A percentile compares a stretch with the other conserved stretches of the same genome.
Conservation (phyloP, 177 flowering plant genomes). For the Tripterygium wilfordii region DNA sequence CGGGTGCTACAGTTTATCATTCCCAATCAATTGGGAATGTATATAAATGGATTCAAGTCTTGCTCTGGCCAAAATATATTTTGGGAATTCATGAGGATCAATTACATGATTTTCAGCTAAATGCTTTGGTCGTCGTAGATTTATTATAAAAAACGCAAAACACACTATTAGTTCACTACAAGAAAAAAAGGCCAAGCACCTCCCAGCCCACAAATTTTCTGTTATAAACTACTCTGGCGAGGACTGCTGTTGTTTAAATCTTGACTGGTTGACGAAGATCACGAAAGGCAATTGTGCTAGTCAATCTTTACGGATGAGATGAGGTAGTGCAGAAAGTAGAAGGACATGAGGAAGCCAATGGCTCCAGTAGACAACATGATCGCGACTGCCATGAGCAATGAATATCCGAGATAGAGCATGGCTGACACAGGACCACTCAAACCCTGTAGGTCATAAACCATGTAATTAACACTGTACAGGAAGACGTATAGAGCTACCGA, state of each 20-base stretch:
- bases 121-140: no score
- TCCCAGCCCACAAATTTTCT: no score
- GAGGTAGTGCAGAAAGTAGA: conserved; percentile 74
- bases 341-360: conserved; percentile 64
- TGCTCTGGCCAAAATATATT: no score
- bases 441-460: conserved; percentile 64
- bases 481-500: conserved; percentile 66
- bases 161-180: neutral
- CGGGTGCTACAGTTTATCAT: no score
- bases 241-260: conserved; percentile 3
- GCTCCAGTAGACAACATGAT: conserved; percentile 75
- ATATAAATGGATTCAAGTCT: no score
- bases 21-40: no score
- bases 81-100: no score
- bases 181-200: neutral
- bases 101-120: no score
- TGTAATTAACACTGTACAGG: conserved; percentile 63
- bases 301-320: conserved; percentile 83
- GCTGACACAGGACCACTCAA: conserved; percentile 80
- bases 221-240: no score
- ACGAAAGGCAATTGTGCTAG: conserved; percentile 12
- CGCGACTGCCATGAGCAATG: conserved; percentile 60
- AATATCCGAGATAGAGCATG: conserved; percentile 62
- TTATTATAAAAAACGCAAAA: no score
- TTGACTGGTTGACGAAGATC: conserved; percentile 6